These are phyloP conservation scores for Massariosphaeria phaeospora DNA, from an alignment of 495 filamentous ascomycete genomes.

Conservation along the genomic window DNA sequence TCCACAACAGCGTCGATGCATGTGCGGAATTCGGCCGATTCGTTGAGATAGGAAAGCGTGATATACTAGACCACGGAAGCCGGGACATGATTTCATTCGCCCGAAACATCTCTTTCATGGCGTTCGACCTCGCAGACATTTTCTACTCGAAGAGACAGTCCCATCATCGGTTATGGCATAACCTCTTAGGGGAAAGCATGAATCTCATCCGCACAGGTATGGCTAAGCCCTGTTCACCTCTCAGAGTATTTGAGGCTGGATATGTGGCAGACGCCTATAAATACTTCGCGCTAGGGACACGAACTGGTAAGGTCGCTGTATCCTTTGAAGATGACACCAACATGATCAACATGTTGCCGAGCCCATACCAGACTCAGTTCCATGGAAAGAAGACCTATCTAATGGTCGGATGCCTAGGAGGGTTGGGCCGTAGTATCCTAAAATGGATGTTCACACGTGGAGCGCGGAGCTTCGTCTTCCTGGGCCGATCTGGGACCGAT, in stretches of 20 bases:
- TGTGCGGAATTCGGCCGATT: constrained; percentile 53
- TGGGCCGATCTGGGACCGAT: constrained; percentile 14
- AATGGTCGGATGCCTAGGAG: constrained; percentile 45
- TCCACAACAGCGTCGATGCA: constrained; percentile 46
- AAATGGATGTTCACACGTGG: constrained; percentile 16
- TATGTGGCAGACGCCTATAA: constrained; percentile 50
- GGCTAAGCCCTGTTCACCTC: neutral
- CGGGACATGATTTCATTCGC: constrained; percentile 17
- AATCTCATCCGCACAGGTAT: constrained; percentile 35
- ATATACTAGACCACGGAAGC: constrained; percentile 40
- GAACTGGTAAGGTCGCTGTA: constrained; percentile 52
- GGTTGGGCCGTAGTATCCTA: constrained; percentile 37
- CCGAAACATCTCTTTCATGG: neutral
- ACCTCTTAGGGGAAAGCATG: constrained; percentile 34
- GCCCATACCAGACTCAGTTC: neutral
- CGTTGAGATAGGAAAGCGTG: constrained; percentile 54
- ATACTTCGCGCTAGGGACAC: constrained; percentile 50
- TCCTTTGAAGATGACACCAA: constrained; percentile 24
- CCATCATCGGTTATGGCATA: neutral
- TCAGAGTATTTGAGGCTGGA: neutral
- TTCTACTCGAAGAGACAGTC: neutral
- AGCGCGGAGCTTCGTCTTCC: constrained; percentile 18
- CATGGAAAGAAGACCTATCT: constrained; percentile 38
- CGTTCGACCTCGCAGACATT: neutral
- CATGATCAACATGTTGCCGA: constrained; percentile 5